Percentiles rank a stretch among this genome's conserved stretches.
phyloP scores from a whole-genome alignment of 768 basidiomycete genomes.

The Pisolithus sp. region DNA sequence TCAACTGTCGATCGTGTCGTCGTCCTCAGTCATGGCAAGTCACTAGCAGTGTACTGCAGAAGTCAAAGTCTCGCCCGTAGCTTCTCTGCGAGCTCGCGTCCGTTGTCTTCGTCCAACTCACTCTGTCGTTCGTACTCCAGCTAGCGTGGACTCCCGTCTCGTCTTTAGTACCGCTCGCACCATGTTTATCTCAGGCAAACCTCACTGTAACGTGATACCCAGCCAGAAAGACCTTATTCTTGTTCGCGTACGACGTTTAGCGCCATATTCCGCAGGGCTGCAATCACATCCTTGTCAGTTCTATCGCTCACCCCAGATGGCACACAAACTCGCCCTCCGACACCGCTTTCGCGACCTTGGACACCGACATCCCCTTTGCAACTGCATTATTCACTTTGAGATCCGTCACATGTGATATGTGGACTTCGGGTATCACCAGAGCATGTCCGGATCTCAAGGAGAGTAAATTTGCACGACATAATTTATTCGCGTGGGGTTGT shows the following conservation, averaged over 20 bases:
- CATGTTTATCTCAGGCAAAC: background rate
- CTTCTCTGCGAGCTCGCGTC: conserved; percentile 34
- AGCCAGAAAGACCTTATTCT: conserved; percentile 47
- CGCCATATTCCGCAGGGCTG: conserved; percentile 47
- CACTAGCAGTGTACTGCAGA: background rate
- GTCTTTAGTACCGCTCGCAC: conserved; percentile 26
- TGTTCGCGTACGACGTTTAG: conserved; percentile 76
- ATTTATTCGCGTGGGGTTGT: too few species aligned
- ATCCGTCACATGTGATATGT: conserved; percentile 57
- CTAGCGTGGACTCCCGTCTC: conserved; percentile 49
- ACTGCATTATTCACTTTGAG: conserved; percentile 54
- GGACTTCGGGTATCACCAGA: conserved; percentile 63
- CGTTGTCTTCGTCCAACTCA: conserved; percentile 57
- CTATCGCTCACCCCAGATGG: background rate
- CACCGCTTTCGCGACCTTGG: conserved; percentile 56
- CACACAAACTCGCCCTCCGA: conserved; percentile 43
- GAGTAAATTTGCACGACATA: conserved; percentile 45
- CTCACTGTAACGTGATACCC: background rate
- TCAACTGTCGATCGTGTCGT: background rate
- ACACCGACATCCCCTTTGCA: conserved; percentile 51
- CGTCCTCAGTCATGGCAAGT: background rate
- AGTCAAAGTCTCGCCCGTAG: conserved; percentile 40
- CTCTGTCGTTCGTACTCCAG: conserved; percentile 51
- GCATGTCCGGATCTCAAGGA: conserved; percentile 63
- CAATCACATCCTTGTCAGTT: background rate